Evolutionary conservation across 2,329 filamentous ascomycete genomes (phyloP), one percentile per base, ranked within the genome.

Genomic region (Aotearoamyces nothofagi): DNA sequence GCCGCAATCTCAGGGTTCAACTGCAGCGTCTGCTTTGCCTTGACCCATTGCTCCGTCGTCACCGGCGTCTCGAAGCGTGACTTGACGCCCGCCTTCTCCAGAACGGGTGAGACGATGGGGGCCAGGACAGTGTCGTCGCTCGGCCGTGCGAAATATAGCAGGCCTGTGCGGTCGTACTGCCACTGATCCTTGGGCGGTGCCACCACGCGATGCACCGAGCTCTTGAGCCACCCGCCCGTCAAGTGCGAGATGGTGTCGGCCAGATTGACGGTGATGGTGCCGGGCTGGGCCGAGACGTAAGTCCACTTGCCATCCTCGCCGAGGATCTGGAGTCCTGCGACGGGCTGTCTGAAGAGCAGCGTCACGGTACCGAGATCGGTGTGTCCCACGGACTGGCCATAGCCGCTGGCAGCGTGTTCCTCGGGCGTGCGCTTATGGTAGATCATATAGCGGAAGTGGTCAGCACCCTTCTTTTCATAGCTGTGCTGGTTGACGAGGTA

Each of bases 371-470:
- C 66, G 0, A 71, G 47, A 34, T 73, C 67, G 0, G 66, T 71
- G 39, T 72, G 66, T 0, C 66, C 66, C 0, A 51, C 50, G 0
- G 54, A 52, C 37, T 61, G 62, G 0, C 66, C 49, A 12, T 51
- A 47, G 0, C 56, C 57, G 2, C 55, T 52, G 22, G 51, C 52
- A 16, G 53, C 54, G 32, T 60, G 60, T 14, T 65, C 58, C n/a
- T 63, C 56, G 0, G 53, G 43, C 0, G 52, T 57, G 19, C 66
- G 61, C 1, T 58, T 57, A 6, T 56, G 55, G 35, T 72, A 72
- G 27, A 63, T 56, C 66, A 74, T 74, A 44, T 72, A 74, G 3
- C 71, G 59, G n/a, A 74, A 54, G 33, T 74, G 68, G 14, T 68
- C 66, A 35, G 74, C 68, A 11, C 63, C 60, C 15, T 63, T 57